Evolutionary conservation across 306 rosid species (phyloP), one percentile per base, ranked within the genome.

Genomic region (Quercus engelmannii): DNA sequence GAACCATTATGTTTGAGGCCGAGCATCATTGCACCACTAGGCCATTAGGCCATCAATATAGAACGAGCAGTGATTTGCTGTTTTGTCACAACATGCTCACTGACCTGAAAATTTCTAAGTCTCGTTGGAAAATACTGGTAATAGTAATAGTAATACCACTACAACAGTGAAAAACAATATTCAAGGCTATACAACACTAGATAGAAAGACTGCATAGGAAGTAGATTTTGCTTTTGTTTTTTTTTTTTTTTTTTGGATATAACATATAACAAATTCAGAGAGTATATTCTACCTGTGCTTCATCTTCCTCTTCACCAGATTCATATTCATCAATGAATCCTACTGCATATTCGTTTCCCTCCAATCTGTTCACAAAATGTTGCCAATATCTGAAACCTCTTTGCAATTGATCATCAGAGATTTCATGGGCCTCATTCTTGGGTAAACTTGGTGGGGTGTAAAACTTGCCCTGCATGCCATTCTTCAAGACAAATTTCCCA

Each of bases 401-500:
- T 55, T 61, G 85, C 79, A 74, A 26, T 25, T 81, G 9, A 52
- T 62, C 74, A 3, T 63, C 38, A 1, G 41, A n/a, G 58, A 43
- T 55, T 33, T 55, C 78, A 25, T 13, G 15, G 14, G 79, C 61
- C 58, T 83, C 86, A 4, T 80, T 62, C 54, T 85, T 89, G 14
- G 79, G 83, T 15, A 33, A 74, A 65, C 59, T 70, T 17, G 54
- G 41, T 25, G 73, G 77, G 80, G 72, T 28, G 61, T 18, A 62
- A 75, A 58, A 51, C 69, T 75, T 55, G 21, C 83, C 82, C 76
- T 56, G 76, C 43, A 0, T 35, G 79, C 89, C 76, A 14, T 85
- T 73, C 84, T 88, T 90, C 91, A 93, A 83, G 49, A 87, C 82
- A 72, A 86, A 83, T 76, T 25, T 58, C 79, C 92, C 96, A n/a